Base-by-base conservation (phyloP, 495 filamentous ascomycete genomes). In the Neurospora tetrasperma region DNA sequence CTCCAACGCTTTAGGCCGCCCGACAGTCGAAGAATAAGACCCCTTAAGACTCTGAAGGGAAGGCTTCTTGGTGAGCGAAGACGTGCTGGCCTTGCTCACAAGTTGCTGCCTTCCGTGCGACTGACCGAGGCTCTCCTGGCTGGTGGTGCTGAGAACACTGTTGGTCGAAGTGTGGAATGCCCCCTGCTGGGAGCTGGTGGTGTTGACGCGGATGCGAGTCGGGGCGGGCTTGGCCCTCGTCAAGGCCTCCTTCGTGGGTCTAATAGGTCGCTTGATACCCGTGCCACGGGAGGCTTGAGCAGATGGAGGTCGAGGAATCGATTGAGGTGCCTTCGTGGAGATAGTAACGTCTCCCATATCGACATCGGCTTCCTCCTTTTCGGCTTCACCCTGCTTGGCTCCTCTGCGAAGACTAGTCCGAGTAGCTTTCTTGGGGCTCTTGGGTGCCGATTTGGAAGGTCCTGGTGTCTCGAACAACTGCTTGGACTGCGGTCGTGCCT, bases 161-260 rank as follows among this genome's bases (percentile, higher is more conserved):
- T 88, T 90, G 54, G 54, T 66, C 6, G 88, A 86, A 39, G 92
- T 81, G 40, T 90, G 88, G 46, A 90, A 90, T 40, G 85, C 81
- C 40, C 82, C 77, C 44, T 84, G 81, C 41, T 89, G 89, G 46
- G 93, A 91, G 31, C 90, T 90, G 12, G 88, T 84, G 46, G 90
- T 90, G 48, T 92, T 90, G 39, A 97, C 90, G 41, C 91, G 88
- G 74, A 97, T 95, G 2, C 92, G 87, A 4, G 93, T 92, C 2
- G 92, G 92, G 20, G 90, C 91, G 14, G 92, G 92, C 77, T 90
- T 92, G 2, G 88, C 79, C 77, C 93, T 94, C 38, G 86, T 82
- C 6, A 86, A 70, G 3, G 85, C 75, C 70, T 94, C 91, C 75
- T 92, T 93, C 27, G 87, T 88, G 2, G 93, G 92, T 75, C 90